Percentiles rank a stretch among this genome's conserved stretches.
These are phyloP conservation scores for Cordyceps pruinosa DNA, from an alignment of 2,329 filamentous ascomycete species.

Conservation along the genomic window DNA sequence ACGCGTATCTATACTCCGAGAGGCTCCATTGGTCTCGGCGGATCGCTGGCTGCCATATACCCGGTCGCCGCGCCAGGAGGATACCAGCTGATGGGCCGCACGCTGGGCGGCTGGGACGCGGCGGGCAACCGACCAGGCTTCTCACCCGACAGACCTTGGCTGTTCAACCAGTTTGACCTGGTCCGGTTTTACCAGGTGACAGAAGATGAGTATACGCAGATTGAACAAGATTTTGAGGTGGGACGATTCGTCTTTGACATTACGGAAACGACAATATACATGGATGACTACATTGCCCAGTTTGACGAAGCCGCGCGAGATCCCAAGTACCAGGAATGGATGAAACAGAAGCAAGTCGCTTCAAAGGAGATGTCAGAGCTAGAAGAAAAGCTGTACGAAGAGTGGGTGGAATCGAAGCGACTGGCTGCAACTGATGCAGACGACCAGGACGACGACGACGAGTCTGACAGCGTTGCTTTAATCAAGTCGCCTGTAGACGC, in stretches of 20 bases:
- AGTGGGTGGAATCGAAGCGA: slow-evolving; percentile 17
- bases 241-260: slow-evolving; percentile 24
- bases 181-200: slow-evolving; percentile 25
- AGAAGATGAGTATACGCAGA: slow-evolving; percentile 22
- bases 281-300: slow-evolving; percentile 22
- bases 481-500: slow-evolving; percentile 40
- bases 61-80: slow-evolving; percentile 26
- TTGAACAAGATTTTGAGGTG: slow-evolving; percentile 20
- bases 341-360: slow-evolving; percentile 7
- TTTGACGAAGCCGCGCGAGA: slow-evolving; percentile 17
- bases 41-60: slow-evolving; percentile 25
- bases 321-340: slow-evolving; percentile 16
- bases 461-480: slow-evolving; percentile 22
- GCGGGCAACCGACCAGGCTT: slow-evolving; percentile 24
- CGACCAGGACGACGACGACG: background rate
- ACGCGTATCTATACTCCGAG: slow-evolving; percentile 25
- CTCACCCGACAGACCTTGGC: slow-evolving; percentile 23
- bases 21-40: slow-evolving; percentile 28
- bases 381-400: slow-evolving; percentile 24
- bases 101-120: slow-evolving; percentile 27
- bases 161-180: slow-evolving; percentile 28
- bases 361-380: slow-evolving; percentile 17
- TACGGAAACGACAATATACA: slow-evolving; percentile 21
- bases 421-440: slow-evolving; percentile 13
- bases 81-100: slow-evolving; percentile 26